Base-by-base conservation (phyloP, 495 filamentous ascomycete genomes). In the Staphylotrichum longicolle region DNA sequence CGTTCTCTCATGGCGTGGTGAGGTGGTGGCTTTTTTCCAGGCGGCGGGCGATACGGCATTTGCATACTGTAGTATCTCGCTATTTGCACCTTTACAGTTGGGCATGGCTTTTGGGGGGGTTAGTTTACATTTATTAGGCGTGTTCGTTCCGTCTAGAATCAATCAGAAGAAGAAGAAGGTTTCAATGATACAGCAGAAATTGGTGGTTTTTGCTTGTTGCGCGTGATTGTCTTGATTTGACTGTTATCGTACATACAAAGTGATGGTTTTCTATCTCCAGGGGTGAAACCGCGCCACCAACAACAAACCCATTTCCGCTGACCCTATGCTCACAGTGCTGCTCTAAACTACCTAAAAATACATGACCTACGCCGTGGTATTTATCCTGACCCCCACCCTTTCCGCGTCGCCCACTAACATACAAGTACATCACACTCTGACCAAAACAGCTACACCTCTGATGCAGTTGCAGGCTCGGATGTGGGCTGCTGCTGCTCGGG, bases 351-450 rank as follows among this genome's bases (percentile, higher is more conserved):
- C n/a, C n/a, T 12, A 45, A 34, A 33, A 9, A 20, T 57, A 20
- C 54, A 35, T 46, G 30, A 15, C 34, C 33, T 14, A 48, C 55
- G 44, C 44, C 55, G 42, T 57, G 55, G 44, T 57, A 57, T 57
- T n/a, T 55, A 47, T 57, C 54, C 54, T 57, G 54, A 35, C 3
- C 42, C 54, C 3, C 6, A 27, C 20, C 20, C 20, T 27, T 27
- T 27, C 20, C 20, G 20, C 20, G 20, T 27, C 20, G 20, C 1
- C 50, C 50, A 3, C 41, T 14, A 32, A 52, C 27, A 27, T 50
- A 58, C 46, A 58, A 50, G 32, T 40, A 50, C 45, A 50, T 10
- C 4, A 1, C 27, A 30, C 10, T 44, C 35, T 3, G n/a, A 1
- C 52, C 11, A 10, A 35, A 7, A 15, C 52, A 41, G 52, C 10